Evolutionary conservation across 805 yeast genomes (phyloP), one percentile per base, ranked within the genome.

Genomic region (Ascoidea asiatica): DNA sequence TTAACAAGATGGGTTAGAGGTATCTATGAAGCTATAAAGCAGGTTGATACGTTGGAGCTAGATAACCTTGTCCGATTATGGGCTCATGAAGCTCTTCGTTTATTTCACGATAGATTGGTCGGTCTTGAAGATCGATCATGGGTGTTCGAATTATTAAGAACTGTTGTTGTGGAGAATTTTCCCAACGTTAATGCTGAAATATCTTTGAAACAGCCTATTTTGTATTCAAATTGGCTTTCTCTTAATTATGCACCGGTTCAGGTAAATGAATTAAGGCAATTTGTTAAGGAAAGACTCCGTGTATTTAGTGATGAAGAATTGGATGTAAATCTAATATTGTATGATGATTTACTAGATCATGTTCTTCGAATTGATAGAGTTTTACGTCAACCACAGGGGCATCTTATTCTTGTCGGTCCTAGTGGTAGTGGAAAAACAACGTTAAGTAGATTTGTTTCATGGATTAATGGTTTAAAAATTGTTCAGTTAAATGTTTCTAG

Each of bases 1-100:
- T 67, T 89, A 13, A 87, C 97, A 0, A 65, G 97, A 46, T 86
- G 95, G 94, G 67, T 76, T 1, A 69, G 82, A 46, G 95, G 95
- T n/a, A 59, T 89, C 1, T 68, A 75, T 40, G 73, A 70, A 35
- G 75, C 78, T 0, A 52, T 73, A 29, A 59, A 53, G 44, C 64
- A 60, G 6, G 58, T 60, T 2, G 67, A 64, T 1, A 55, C 61
- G 13, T 49, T 67, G 5, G 47, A 59, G 0, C 53, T 78, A 19
- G 60, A 62, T 4, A 70, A 67, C 0, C 57, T 87, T 19, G 56
- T 82, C 0, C 62, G 87, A 38, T 48, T 88, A 0, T 83, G 92
- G 86, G 79, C 77, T 2, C 86, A 89, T 57, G 97, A 89, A 56
- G 94, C 80, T 0, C 58, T 79, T 45, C 61, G 97, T 23, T 64